Base-by-base conservation (phyloP, 164 flowering plant species). In the Aristolochia fimbriata region DNA sequence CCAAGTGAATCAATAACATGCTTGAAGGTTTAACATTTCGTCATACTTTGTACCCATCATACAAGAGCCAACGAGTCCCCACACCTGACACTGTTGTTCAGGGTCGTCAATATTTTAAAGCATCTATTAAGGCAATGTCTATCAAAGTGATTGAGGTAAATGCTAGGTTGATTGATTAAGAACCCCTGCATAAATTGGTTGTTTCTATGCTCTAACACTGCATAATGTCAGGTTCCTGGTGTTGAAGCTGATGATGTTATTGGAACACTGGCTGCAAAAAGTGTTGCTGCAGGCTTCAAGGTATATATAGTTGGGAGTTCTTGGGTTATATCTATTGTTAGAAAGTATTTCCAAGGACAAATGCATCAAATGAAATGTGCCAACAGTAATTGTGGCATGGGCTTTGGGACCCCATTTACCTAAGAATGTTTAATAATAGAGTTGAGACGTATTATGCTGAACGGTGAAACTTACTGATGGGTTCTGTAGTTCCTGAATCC, bases 241-340 rank as follows among this genome's bases (percentile, higher is more conserved):
- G 99, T 93, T 65, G 99, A 93, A 80, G 99, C 99, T 60, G 99
- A 90, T 76, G 99, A 93, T 78, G 99, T 88, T n/a, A 88, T 93
- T 74, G 99, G 94, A 63, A 93, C 99, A 51, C 73, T 90, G 79
- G 88, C 99, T 56, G 62, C 74, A 27, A 82, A 83, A 60, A 88
- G 99, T 76, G 87, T 88, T 58, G 78, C 80, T 61, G 82, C 74
- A 65, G 95, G 97, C 17, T 88, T 71, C 68, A 90, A 90, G 95
- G 97, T 91, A 74, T 59, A 59, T 25, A 37, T 37, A 7, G 43
- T 37, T 37, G 43, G 43, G 43, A 37, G 43, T 37, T 37, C 11
- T 37, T 37, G 43, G 4, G 43, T 37, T 0, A 1, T 37, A 3
- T 37, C 43, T 37, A 37, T 37, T 37, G 43, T 37, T 37, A 3